phyloP scores from a whole-genome alignment of 176 grass and related monocot species.

The Elymus sibiricus region DNA sequence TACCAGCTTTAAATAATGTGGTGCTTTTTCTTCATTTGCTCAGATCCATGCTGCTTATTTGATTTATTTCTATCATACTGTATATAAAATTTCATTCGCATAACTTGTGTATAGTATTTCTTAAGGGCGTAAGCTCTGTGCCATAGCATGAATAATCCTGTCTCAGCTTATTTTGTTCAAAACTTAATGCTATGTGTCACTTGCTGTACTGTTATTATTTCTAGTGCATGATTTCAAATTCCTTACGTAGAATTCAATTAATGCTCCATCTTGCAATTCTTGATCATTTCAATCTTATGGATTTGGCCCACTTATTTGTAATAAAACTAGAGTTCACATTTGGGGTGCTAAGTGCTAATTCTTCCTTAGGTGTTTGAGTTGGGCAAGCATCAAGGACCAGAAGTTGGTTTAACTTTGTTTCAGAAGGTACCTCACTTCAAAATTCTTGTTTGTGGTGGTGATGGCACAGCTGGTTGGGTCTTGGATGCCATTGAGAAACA shows the following conservation, averaged over 20 bases:
- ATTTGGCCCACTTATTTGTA: background rate
- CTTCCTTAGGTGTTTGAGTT: conserved; percentile 70
- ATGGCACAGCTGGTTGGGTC: conserved; percentile 81
- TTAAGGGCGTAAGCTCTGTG: background rate
- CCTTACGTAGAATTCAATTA: background rate
- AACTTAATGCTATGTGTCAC: background rate
- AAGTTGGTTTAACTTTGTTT: conserved; percentile 69
- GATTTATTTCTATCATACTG: conserved; percentile 4
- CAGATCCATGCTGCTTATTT: background rate
- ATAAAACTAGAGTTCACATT: background rate
- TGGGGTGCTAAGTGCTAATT: conserved; percentile 5
- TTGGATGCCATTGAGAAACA: conserved; percentile 84
- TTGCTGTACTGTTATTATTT: background rate
- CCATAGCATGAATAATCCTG: background rate
- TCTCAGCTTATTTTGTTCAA: background rate
- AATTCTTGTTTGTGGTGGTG: conserved; percentile 89
- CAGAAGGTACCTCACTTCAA: conserved; percentile 73
- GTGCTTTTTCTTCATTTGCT: conserved; percentile 12
- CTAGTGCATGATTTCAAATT: background rate
- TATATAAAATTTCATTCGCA: background rate
- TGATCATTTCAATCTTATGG: background rate
- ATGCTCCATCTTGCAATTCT: background rate
- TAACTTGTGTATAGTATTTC: background rate
- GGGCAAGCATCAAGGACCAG: conserved; percentile 73
- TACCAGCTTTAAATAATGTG: conserved; percentile 12